Base-by-base conservation (phyloP, 805 yeast genomes). In the Yamadazyma laniorum region DNA sequence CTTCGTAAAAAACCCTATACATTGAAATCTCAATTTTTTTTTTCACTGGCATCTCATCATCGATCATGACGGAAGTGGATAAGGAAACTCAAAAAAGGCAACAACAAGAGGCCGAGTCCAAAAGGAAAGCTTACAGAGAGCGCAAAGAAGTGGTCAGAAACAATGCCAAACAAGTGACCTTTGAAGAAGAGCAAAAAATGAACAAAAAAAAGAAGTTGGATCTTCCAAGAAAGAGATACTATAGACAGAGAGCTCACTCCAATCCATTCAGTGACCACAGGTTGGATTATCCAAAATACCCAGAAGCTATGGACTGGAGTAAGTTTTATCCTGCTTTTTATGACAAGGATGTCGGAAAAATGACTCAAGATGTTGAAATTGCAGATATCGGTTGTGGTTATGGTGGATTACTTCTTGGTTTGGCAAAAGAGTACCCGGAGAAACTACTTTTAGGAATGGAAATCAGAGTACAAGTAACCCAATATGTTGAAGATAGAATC, bases 381-480 rank as follows among this genome's bases (percentile, higher is more conserved):
- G 98, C 98, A 4, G 99, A 93, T 58, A 78, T 93, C 42, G 99
- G 99, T 6, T 93, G 99, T 66, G 99, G 99, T 1, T 93, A 86
- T 59, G 99, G 99, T 37, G 99, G 99, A 0, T 70, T 93, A 42
- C 60, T 87, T 50, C 80, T 85, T 25, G 84, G 87, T 37, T 71
- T 93, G 40, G 82, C 96, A 3, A 84, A 89, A 4, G 78, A 67
- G 39, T 83, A 85, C 46, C 89, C 93, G 1, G 77, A 85, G 3
- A 75, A 72, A 11, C 69, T 87, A 53, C 82, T 89, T 31, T 68
- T 93, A 32, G 99, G 99, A 13, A 89, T 93, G 96, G 99, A 93
- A 65, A 93, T 93, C 55, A 77, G 99, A 56, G 96, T 90, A 14
- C 99, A 93, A 63, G 99, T 93, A 34, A 91, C 98, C 1, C 89